A percentile compares a stretch with the other conserved stretches of the same genome.
Evolutionary conservation across 345 rosid species (phyloP).

Genomic region (Murraya koenigii): DNA sequence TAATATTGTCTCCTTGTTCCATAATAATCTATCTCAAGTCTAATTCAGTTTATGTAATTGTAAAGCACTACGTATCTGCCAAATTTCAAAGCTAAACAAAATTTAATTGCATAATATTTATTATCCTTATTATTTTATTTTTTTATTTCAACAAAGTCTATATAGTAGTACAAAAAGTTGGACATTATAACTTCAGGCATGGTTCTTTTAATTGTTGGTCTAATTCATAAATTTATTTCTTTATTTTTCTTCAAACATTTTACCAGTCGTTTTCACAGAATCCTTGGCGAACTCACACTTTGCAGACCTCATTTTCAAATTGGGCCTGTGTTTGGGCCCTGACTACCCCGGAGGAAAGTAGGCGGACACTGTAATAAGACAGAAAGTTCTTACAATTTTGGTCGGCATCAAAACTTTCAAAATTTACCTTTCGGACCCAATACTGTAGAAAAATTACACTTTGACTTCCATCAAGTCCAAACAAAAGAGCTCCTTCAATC

Average conservation of each 20-base stretch:
- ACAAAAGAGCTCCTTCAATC: neutral
- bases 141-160: too few species aligned
- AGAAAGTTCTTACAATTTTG: neutral
- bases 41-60: neutral
- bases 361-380: too few species aligned
- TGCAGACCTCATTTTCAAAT: neutral
- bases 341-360: neutral
- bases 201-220: too few species aligned
- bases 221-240: too few species aligned
- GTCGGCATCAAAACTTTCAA: neutral
- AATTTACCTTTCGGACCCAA: neutral
- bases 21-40: neutral
- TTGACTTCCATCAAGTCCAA: neutral
- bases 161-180: too few species aligned
- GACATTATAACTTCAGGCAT: too few species aligned
- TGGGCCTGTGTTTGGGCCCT: neutral
- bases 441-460: neutral
- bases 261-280: too few species aligned
- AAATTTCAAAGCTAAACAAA: neutral
- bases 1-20: neutral
- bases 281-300: too few species aligned
- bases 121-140: too few species aligned
- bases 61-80: neutral
- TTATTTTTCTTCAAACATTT: too few species aligned
- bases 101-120: neutral